Conservation (phyloP, 2,329 filamentous ascomycete species). For the Monosporascus cannonballus region DNA sequence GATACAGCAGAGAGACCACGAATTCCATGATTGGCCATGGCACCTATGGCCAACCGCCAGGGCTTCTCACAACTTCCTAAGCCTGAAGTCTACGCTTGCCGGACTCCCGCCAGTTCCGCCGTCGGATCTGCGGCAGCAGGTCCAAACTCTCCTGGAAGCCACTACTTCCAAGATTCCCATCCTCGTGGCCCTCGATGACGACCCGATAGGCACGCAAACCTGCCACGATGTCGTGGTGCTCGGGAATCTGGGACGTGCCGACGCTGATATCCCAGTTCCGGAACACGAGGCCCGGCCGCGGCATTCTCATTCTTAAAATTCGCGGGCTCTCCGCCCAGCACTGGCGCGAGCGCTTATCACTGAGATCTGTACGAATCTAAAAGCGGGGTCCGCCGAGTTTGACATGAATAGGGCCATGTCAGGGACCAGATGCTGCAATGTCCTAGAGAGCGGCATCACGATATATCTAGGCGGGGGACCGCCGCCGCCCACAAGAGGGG, state of each 20-base stretch:
- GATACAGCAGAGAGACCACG: not conserved
- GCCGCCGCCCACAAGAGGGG: too few relatives aligned
- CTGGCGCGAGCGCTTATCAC: slow-evolving; percentile 41
- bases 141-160: slow-evolving; percentile 2
- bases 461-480: too few relatives aligned
- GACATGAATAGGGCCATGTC: too few relatives aligned
- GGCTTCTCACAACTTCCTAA: not conserved
- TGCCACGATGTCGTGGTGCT: slow-evolving; percentile 51
- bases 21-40: not conserved
- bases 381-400: too few relatives aligned
- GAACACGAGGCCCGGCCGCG: slow-evolving; percentile 26
- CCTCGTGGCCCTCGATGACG: slow-evolving; percentile 43
- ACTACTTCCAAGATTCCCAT: slow-evolving; percentile 16
- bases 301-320: slow-evolving; percentile 58
- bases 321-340: slow-evolving; percentile 44
- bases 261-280: slow-evolving; percentile 39
- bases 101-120: slow-evolving; percentile 3
- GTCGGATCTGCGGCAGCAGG: not conserved
- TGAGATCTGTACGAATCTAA: slow-evolving; percentile 44
- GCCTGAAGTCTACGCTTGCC: slow-evolving; percentile 6
- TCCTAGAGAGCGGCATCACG: too few relatives aligned
- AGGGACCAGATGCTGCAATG: too few relatives aligned
- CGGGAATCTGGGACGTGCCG: slow-evolving; percentile 43
- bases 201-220: slow-evolving; percentile 57
- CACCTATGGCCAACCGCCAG: not conserved